Evolutionary conservation across 371 early-diverging fungal species (phyloP), one percentile per base, ranked within the genome.

Genomic region (Blastocladiella emersonii): DNA sequence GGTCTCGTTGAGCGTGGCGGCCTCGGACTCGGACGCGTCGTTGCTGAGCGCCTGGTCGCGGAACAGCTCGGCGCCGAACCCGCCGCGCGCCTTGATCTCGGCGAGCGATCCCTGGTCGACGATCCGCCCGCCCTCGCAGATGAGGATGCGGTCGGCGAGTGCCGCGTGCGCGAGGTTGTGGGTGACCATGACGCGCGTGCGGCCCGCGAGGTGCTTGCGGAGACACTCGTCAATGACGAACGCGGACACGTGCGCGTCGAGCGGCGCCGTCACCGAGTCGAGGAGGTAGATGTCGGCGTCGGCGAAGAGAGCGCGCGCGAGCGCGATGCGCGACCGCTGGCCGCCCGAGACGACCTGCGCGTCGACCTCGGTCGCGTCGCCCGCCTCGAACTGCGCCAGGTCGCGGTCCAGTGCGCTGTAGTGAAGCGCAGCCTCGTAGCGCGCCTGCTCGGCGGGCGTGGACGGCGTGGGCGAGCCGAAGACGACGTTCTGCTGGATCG

Each of bases 361-460:
- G 49, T 95, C 98, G 72, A 97, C 94, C 72, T 95, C 95, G 5
- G 92, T 91, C 71, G 77, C 69, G 73, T 97, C 96, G 25, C 95
- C 93, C 39, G 78, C 87, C 0, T 80, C 78, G 45, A 93, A 73
- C 67, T 87, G 85, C 34, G 83, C 81, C 43, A 95, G 70, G 70
- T 95, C 95, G 19, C 74, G 83, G 62, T 80, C 80, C 51, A 95
- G 72, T 2, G 83, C 81, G 67, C 79, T 79, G 0, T 74, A 75
- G 32, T 75, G 69, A 39, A 82, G 64, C 25, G 76, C 76, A 1
- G 10, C 30, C 23, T 88, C 78, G 67, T 96, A 98, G 45, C 83
- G 89, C 12, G 70, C 73, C 34, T 76, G 78, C 61, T 94, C 89
- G 68, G 76, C 91, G 1, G 78, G n/a, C n/a, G n/a, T n/a, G n/a